Base-by-base conservation (phyloP, 768 basidiomycete species). In the Agaricus subrufescens region DNA sequence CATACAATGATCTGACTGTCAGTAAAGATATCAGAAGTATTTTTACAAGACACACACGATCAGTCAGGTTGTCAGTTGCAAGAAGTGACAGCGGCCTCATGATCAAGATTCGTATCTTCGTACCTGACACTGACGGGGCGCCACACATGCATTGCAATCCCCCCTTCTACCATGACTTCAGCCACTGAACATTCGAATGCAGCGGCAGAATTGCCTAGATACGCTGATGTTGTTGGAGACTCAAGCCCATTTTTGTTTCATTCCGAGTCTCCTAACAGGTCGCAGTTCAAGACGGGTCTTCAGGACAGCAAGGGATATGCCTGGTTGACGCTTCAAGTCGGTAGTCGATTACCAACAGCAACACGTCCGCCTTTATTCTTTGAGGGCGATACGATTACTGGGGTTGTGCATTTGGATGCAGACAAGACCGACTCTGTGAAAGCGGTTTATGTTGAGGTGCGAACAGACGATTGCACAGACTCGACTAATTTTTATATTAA, bases 301-400 rank as follows among this genome's bases (percentile, higher is more conserved):
- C 75, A 79, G 52, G 74, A 71, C 52, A 43, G 65, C 55, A 66
- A 79, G 64, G 74, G 73, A 30, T 67, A 67, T 46, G 70, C 78
- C 45, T 85, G 82, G 83, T 63, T 84, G 11, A 69, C 71, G n/a
- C 67, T 84, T 9, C 66, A 67, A 37, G 70, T 84, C 46, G 74
- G 68, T 53, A 83, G 79, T 63, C 78, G 79, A 3, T 70, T 83
- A 10, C 63, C 68, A 4, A 67, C 59, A 3, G 50, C 73, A 0
- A 60, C 71, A 19, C 72, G 70, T 10, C 65, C 75, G 26, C 83
- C 82, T 19, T 62, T 73, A 26, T 82, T 79, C 61, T 63, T 73
- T 46, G 72, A 79, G 57, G 76, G 73, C 8, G 81, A 86, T 62
- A 57, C 61, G 12, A 70, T 87, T 52, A 62, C 74, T 1, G 84